Conservation (phyloP, 2,329 filamentous ascomycete genomes). For the Trichoderma polysporum region DNA sequence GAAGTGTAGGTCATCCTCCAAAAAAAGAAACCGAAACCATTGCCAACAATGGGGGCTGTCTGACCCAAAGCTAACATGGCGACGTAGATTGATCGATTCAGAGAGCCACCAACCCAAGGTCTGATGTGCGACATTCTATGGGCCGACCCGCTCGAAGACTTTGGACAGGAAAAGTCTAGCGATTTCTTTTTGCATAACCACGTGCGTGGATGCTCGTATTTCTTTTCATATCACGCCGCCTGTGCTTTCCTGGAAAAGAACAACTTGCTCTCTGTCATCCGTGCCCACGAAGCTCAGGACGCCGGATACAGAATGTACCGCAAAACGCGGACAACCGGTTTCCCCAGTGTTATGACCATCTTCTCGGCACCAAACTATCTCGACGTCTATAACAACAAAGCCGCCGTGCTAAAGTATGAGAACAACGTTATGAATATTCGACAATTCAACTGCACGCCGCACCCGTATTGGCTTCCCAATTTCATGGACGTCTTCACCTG, state of each 20-base stretch:
- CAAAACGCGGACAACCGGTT: conserved; percentile 96
- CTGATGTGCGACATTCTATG: conserved; percentile 99
- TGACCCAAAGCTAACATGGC: conserved; percentile 21
- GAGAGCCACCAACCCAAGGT: conserved; percentile 94
- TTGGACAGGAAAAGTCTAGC: conserved; percentile 96
- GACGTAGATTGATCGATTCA: conserved; percentile 87
- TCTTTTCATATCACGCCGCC: conserved; percentile 96
- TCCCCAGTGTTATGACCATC: conserved; percentile 99
- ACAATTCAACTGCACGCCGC: conserved; percentile 98
- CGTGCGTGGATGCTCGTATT: conserved; percentile 97
- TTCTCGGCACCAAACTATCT: conserved; percentile 99
- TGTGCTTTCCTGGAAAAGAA: conserved; percentile 99
- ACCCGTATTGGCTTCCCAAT: conserved; percentile 99
- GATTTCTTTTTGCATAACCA: conserved; percentile 99
- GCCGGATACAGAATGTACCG: conserved; percentile 99
- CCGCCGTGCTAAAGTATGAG: conserved; percentile 97
- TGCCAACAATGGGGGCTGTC: background rate
- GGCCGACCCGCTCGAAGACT: conserved; percentile 97
- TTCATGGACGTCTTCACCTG: conserved; percentile 99
- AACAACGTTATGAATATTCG: conserved; percentile 99
- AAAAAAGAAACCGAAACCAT: background rate
- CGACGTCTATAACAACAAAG: conserved; percentile 99
- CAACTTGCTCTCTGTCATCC: conserved; percentile 93
- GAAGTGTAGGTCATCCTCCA: conserved; percentile 60
- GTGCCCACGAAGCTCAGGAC: conserved; percentile 97